These are phyloP conservation scores for Malus hybrid DNA, from an alignment of 331 rosid species.

Conservation along the genomic window DNA sequence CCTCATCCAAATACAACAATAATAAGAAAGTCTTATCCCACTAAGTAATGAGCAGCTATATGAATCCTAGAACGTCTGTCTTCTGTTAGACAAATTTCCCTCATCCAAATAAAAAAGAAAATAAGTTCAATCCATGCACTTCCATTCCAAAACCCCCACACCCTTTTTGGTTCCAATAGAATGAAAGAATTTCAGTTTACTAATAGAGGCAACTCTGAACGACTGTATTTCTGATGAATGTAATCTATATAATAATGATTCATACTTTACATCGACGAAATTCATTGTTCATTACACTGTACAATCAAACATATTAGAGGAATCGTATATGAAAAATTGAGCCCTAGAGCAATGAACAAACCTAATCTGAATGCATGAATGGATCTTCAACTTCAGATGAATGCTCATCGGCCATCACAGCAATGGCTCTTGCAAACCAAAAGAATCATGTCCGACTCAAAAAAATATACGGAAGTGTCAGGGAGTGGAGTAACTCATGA, in stretches of 20 bases:
- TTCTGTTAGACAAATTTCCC: too few species aligned
- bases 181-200: too few species aligned
- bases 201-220: too few species aligned
- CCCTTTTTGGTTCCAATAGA: too few species aligned
- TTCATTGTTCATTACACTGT: neutral
- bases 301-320: neutral
- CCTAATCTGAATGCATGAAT: neutral
- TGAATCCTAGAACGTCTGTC: too few species aligned
- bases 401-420: neutral
- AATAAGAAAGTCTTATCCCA: too few species aligned
- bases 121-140: too few species aligned
- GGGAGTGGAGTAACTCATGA: neutral
- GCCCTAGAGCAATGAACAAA: neutral
- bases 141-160: too few species aligned
- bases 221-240: neutral
- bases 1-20: too few species aligned
- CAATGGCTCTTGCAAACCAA: neutral
- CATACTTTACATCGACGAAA: neutral
- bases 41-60: too few species aligned
- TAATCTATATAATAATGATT: neutral
- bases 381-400: neutral
- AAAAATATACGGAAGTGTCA: neutral
- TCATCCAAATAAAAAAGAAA: too few species aligned
- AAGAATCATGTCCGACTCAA: neutral
- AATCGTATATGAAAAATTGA: neutral